Conservation (phyloP, 805 yeast species). For the Metahyphopichia silvanorum region DNA sequence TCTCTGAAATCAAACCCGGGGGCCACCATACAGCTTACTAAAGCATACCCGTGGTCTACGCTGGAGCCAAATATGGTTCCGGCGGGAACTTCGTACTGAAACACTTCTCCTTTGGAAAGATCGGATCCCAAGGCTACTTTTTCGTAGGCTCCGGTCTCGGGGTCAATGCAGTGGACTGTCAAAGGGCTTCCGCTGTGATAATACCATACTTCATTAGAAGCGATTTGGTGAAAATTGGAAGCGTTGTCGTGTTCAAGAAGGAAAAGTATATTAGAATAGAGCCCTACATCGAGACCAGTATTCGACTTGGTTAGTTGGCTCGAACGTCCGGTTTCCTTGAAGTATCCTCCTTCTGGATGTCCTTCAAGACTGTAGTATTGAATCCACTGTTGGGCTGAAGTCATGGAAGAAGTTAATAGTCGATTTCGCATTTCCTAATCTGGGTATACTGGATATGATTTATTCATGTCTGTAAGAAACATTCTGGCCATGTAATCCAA, state of each 20-base stretch:
- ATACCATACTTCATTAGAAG: slow-evolving; percentile 22
- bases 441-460: too few species aligned
- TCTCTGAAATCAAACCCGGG: slow-evolving; percentile 22
- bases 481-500: too few species aligned
- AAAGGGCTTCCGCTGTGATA: slow-evolving; percentile 18
- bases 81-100: slow-evolving; percentile 18
- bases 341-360: slow-evolving; percentile 23
- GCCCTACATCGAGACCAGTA: slow-evolving; percentile 17
- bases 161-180: slow-evolving; percentile 18
- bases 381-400: slow-evolving; percentile 10
- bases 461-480: too few species aligned
- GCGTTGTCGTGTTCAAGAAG: slow-evolving; percentile 16
- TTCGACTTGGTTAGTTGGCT: slow-evolving; percentile 10
- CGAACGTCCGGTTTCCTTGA: slow-evolving; percentile 11
- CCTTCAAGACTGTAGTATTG: slow-evolving; percentile 8
- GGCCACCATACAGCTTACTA: slow-evolving; percentile 21
- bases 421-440: too few species aligned
- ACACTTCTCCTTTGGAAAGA: slow-evolving; percentile 11
- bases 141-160: slow-evolving; percentile 14
- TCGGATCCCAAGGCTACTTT: slow-evolving; percentile 13
- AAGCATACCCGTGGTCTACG: slow-evolving; percentile 15
- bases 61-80: slow-evolving; percentile 19
- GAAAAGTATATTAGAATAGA: slow-evolving; percentile 19
- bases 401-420: slow-evolving; percentile 4
- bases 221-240: slow-evolving; percentile 17